Percentiles rank a stretch among this genome's conserved stretches.
phyloP scores from a whole-genome alignment of 352 stramenopile genomes.

The Hyaloperonospora arabidopsidis region DNA sequence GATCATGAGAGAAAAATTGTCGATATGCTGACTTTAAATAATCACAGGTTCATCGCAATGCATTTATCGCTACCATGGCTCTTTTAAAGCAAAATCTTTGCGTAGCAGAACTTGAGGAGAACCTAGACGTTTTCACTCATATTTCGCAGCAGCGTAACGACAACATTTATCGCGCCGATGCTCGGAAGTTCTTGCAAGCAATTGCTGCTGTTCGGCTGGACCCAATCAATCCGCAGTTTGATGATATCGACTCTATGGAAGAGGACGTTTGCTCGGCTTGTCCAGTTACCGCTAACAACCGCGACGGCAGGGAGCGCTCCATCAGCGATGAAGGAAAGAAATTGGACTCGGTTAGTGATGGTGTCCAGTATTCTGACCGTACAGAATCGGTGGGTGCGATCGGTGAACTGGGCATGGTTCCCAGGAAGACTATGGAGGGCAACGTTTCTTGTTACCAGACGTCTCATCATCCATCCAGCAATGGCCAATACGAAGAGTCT shows the following conservation, averaged over 20 bases:
- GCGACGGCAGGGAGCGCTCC: conserved; percentile 54
- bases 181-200: conserved; percentile 76
- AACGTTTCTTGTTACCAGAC: conserved; percentile 34
- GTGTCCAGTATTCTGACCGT: conserved; percentile 18
- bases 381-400: conserved; percentile 27
- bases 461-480: conserved; percentile 43
- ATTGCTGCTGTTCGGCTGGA: conserved; percentile 74
- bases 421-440: conserved; percentile 28
- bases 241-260: conserved; percentile 50
- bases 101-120: conserved; percentile 70
- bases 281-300: conserved; percentile 59
- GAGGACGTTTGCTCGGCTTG: conserved; percentile 45
- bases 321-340: conserved; percentile 83
- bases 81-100: conserved; percentile 76
- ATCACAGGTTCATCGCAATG: conserved; percentile 68
- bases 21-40: conserved; percentile 2
- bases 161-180: conserved; percentile 73
- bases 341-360: conserved; percentile 60
- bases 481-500: conserved; percentile 48
- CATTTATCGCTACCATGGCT: conserved; percentile 55
- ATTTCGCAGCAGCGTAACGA: conserved; percentile 79
- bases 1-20: neutral
- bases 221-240: conserved; percentile 69
- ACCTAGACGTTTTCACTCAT: conserved; percentile 71
- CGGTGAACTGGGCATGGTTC: conserved; percentile 23